phyloP scores from a whole-genome alignment of 768 basidiomycete genomes.

The Rhizopogon sp. region DNA sequence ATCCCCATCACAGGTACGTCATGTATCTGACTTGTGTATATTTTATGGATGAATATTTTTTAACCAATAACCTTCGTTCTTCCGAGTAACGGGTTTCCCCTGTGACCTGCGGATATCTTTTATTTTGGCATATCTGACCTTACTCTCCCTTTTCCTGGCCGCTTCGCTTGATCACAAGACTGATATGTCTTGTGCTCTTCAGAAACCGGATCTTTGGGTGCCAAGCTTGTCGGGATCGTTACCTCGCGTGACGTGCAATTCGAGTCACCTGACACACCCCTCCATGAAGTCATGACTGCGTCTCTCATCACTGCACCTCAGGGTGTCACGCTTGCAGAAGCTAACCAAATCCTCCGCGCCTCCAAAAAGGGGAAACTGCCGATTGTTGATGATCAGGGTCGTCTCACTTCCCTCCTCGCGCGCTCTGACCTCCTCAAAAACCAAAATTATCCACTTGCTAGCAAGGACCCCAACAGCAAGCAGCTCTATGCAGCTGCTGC shows the following conservation, averaged over 20 bases:
- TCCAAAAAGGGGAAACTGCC: slow-evolving; percentile 99
- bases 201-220: slow-evolving; percentile 86
- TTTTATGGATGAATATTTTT: slow-evolving; percentile 42
- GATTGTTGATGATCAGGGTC: slow-evolving; percentile 61
- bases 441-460: slow-evolving; percentile 92
- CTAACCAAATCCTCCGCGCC: slow-evolving; percentile 90
- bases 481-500: slow-evolving; percentile 97
- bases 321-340: slow-evolving; percentile 87
- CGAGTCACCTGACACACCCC: slow-evolving; percentile 56
- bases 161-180: not conserved
- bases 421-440: slow-evolving; percentile 98
- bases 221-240: slow-evolving; percentile 93
- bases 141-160: slow-evolving; percentile 3
- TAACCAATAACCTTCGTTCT: slow-evolving; percentile 82
- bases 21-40: slow-evolving; percentile 1
- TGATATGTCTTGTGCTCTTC: slow-evolving; percentile 20
- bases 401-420: slow-evolving; percentile 80
- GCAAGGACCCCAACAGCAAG: slow-evolving; percentile 85
- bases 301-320: slow-evolving; percentile 79
- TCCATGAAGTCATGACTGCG: slow-evolving; percentile 87
- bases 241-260: slow-evolving; percentile 97
- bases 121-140: slow-evolving; percentile 18
- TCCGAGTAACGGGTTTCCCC: slow-evolving; percentile 68
- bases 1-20: slow-evolving; percentile 96
- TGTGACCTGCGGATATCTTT: slow-evolving; percentile 67